Evolutionary conservation across 805 yeast genomes (phyloP), one percentile per base, ranked within the genome.

Genomic region (Zygosaccharomyces bisporus): DNA sequence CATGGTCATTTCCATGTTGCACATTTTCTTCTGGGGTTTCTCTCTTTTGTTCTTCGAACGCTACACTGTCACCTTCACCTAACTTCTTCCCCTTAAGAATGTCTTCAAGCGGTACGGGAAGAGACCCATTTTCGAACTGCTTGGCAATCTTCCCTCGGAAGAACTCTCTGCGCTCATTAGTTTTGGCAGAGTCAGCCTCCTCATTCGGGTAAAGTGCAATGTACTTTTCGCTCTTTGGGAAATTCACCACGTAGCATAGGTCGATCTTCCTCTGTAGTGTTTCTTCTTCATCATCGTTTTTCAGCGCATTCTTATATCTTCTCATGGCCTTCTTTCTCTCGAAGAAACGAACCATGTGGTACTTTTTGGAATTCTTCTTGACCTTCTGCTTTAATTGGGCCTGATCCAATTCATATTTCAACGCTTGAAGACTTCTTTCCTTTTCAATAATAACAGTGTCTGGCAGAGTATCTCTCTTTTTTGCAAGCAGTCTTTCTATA

Each of bases 291-390:
- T 54, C 61, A 10, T 61, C 44, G 35, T 58, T 52, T 47, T 71
- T 73, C 38, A 64, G 59, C 4, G 67, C 60, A 45, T 71, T 68
- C 51, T 82, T 84, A 58, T 86, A 78, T 46, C 71, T 76, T 59
- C 95, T 76, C 19, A 78, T 54, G 0, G 96, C 93, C 73, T 89
- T 90, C 68, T 88, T 87, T 59, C 76, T 79, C 64, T 90, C 98
- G 50, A 93, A 87, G 61, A 93, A 93, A 53, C 91, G 76, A 39
- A 93, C 88, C 90, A 88, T 89, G 61, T 88, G 96, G 63, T 93
- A 93, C 67, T 83, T 86, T 53, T 80, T 76, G 9, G 87, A 78
- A 31, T 72, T 67, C 42, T 75, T 72, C 50, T 73, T 75, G 13
- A 77, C 75, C 52, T 69, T 72, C 37, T 70, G 67, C 23, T 66